Evolutionary conservation across 306 rosid species (phyloP).

Genomic region (Ziziphus jujuba): DNA sequence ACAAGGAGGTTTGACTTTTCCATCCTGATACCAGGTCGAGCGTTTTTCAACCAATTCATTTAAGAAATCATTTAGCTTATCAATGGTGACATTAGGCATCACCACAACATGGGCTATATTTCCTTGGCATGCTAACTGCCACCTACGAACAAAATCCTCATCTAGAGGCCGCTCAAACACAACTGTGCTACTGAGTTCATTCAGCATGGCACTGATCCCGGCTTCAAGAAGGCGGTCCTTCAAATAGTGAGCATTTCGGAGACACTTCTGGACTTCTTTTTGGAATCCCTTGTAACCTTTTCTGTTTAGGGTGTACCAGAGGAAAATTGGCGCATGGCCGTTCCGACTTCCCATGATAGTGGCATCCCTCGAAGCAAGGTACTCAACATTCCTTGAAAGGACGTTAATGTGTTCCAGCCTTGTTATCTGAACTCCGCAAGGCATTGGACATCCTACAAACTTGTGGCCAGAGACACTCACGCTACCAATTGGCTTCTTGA

Average conservation of each 20-base stretch:
- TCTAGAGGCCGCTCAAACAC: conserved; percentile 64
- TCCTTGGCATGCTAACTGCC: conserved; percentile 70
- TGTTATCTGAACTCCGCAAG: conserved; percentile 56
- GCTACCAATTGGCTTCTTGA: conserved; percentile 55
- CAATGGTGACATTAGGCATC: conserved; percentile 53
- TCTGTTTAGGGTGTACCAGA: conserved; percentile 63
- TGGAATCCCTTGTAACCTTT: conserved; percentile 62
- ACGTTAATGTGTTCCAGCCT: conserved; percentile 51
- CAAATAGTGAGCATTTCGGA: conserved; percentile 59
- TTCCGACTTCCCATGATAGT: conserved; percentile 77
- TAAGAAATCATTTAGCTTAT: conserved; percentile 53
- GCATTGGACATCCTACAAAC: conserved; percentile 63
- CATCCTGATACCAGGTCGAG: conserved; percentile 35
- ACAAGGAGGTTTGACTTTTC: conserved; percentile 37
- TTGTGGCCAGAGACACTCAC: conserved; percentile 61
- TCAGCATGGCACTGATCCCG: conserved; percentile 65
- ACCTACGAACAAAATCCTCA: conserved; percentile 48
- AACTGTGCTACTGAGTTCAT: conserved; percentile 59
- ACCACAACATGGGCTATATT: conserved; percentile 62
- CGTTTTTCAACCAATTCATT: conserved; percentile 39
- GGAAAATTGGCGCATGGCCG: conserved; percentile 71
- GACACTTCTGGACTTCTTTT: conserved; percentile 67
- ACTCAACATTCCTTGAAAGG: conserved; percentile 57
- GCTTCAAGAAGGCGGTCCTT: conserved; percentile 35
- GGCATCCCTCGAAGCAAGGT: conserved; percentile 68